Evolutionary conservation across 2,329 filamentous ascomycete species (phyloP).

Genomic region (Colletotrichum noveboracense): DNA sequence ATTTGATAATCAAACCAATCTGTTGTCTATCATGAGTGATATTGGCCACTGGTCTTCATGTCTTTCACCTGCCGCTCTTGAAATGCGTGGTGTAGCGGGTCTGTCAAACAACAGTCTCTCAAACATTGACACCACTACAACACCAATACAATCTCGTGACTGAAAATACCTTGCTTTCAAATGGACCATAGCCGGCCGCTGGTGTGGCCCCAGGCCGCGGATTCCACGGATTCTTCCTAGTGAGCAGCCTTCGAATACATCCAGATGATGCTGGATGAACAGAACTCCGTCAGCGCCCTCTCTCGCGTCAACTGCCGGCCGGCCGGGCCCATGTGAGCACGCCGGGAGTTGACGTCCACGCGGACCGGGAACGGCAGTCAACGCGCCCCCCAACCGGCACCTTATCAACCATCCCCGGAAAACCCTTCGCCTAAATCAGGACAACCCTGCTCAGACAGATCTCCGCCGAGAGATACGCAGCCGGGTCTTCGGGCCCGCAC

Average conservation of each 20-base stretch:
- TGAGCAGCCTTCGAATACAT: neutral
- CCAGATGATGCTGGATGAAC: neutral
- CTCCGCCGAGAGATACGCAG: neutral
- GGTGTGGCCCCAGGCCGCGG: neutral
- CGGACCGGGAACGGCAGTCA: neutral
- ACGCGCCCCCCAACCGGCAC: neutral
- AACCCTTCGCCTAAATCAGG: neutral
- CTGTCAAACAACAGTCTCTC: neutral
- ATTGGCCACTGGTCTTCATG: neutral
- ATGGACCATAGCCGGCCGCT: fast-evolving
- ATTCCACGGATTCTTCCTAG: neutral
- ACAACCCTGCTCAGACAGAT: neutral
- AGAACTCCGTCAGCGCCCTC: neutral
- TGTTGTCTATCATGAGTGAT: fast-evolving
- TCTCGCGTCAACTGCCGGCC: neutral
- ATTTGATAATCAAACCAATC: neutral
- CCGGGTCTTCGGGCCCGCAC: neutral
- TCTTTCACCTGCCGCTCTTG: neutral
- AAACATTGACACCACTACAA: neutral
- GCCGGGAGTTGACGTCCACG: neutral
- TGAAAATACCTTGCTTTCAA: neutral
- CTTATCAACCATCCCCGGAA: neutral
- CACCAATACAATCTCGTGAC: neutral
- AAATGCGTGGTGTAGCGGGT: neutral
- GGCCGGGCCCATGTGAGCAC: neutral